Conservation (phyloP, 2,329 filamentous ascomycete genomes). For the Leptographium procerum region DNA sequence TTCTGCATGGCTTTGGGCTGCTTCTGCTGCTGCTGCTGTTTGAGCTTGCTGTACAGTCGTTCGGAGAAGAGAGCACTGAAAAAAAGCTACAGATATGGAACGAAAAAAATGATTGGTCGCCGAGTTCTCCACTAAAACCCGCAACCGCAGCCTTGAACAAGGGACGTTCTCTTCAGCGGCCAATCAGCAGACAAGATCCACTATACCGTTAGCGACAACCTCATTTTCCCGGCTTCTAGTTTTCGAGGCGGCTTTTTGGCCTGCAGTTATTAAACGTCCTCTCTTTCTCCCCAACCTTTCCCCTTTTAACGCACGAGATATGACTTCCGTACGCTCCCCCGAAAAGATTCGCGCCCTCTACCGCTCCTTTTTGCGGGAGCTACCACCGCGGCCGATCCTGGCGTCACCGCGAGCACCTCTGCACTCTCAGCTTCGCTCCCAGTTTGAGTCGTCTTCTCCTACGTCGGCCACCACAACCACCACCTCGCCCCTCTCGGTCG, state of each 20-base stretch:
- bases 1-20: background rate
- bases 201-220: no score
- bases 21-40: background rate
- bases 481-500: slow-evolving; percentile 1
- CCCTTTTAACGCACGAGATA: background rate
- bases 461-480: slow-evolving; percentile 17
- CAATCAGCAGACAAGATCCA: background rate
- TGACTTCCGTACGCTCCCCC: slow-evolving; percentile 13
- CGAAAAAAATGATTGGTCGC: background rate
- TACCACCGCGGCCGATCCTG: slow-evolving; percentile 58
- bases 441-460: slow-evolving; percentile 33
- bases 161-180: background rate
- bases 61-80: no score
- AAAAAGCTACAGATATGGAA: no score
- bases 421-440: slow-evolving; percentile 55
- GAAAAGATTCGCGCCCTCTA: slow-evolving; percentile 61
- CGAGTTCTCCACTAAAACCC: background rate
- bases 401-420: slow-evolving; percentile 51
- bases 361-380: slow-evolving; percentile 77
- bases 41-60: no score
- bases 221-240: no score
- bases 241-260: no score
- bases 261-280: no score
- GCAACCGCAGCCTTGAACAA: background rate
- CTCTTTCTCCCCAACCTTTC: background rate